A percentile compares a stretch with the other conserved stretches of the same genome.
Conservation (phyloP, 164 flowering plant genomes). For the Nelumbo lutea region DNA sequence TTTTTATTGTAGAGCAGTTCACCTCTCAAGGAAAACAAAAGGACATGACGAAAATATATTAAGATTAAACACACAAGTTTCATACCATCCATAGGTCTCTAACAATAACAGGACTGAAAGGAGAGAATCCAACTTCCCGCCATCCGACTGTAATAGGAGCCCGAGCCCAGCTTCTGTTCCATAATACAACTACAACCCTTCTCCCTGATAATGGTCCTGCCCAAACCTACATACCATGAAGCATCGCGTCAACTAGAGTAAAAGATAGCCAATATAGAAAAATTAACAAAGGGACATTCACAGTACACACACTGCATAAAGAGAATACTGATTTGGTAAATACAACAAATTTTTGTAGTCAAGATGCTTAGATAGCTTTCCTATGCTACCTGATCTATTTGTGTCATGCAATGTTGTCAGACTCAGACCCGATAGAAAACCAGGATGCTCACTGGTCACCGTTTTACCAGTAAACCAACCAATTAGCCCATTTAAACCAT, state of each 20-base stretch:
- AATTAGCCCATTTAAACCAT: too few species aligned
- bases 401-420: too few species aligned
- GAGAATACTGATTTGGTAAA: too few species aligned
- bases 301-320: too few species aligned
- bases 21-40: not conserved
- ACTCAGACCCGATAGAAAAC: too few species aligned
- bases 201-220: constrained; percentile 36
- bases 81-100: constrained; percentile 44
- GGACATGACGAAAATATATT: not conserved
- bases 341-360: too few species aligned
- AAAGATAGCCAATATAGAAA: not conserved
- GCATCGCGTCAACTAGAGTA: not conserved
- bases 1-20: not conserved
- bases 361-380: too few species aligned
- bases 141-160: constrained; percentile 37
- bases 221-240: constrained; percentile 38
- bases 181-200: constrained; percentile 40
- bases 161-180: constrained; percentile 35
- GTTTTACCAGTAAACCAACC: too few species aligned
- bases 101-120: constrained; percentile 19
- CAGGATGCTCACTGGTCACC: too few species aligned
- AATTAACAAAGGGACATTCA: too few species aligned
- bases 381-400: too few species aligned
- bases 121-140: constrained; percentile 38
- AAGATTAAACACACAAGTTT: not conserved